Conservation (phyloP, 371 early-diverging fungal genomes). For the Apophysomyces sp. region DNA sequence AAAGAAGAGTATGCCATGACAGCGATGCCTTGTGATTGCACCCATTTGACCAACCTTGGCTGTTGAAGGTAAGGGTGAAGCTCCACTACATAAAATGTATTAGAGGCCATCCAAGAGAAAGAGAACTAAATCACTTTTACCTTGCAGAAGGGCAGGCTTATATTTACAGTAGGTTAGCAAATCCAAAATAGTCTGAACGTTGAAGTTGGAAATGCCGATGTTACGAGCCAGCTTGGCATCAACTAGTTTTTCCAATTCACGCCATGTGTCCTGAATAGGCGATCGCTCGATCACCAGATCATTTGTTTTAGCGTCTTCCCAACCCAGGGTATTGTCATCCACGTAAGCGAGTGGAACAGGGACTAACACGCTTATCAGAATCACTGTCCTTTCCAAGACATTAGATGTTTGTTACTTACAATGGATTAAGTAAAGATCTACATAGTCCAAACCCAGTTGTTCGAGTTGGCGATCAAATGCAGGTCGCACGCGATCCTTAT, state of each 20-base stretch:
- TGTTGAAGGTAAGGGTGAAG: conserved; percentile 69
- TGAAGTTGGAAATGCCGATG: conserved; percentile 67
- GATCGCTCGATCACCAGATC: conserved; percentile 15
- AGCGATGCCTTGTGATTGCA: conserved; percentile 40
- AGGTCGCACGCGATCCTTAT: conserved; percentile 45
- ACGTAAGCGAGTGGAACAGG: conserved; percentile 26
- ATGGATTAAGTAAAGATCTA: conserved; percentile 60
- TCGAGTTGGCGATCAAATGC: conserved; percentile 46
- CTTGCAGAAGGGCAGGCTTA: conserved; percentile 23
- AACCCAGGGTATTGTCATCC: conserved; percentile 17
- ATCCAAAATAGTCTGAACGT: conserved; percentile 33
- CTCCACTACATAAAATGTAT: conserved; percentile 53
- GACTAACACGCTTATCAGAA: conserved; percentile 12
- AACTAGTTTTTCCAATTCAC: conserved; percentile 29
- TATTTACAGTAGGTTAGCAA: conserved; percentile 34
- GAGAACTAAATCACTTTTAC: conserved; percentile 6
- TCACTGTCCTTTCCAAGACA: too few species aligned
- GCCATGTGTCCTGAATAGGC: conserved; percentile 30
- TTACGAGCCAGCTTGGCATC: conserved; percentile 32
- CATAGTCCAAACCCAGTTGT: conserved; percentile 54
- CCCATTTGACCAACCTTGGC: conserved; percentile 34
- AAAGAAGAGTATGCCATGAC: conserved; percentile 52
- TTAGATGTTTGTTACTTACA: too few species aligned
- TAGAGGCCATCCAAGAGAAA: background rate
- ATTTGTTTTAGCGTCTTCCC: conserved; percentile 12